Base-by-base conservation (phyloP, 352 stramenopile species). In the Phytophthora fragariae region DNA sequence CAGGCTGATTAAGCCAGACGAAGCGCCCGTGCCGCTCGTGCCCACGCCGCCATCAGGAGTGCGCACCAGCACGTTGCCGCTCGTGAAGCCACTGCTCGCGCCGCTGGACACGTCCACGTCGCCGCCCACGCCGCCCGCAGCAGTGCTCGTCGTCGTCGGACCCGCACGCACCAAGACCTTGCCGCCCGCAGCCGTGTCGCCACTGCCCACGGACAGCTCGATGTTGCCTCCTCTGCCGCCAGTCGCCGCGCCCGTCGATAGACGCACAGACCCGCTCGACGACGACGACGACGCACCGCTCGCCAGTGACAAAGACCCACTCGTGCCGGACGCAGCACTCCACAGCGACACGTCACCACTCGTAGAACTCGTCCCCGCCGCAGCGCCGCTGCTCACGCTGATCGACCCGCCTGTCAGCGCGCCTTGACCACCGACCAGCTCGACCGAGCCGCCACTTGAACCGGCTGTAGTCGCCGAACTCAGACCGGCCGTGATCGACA, bases 401-500 rank as follows among this genome's bases (percentile, higher is more conserved):
- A 53, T 27, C 8, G 46, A 53, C 15, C 46, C 46, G 46, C 46
- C 46, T 8, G 46, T 53, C 15, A 53, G 46, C 15, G 14, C 5
- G 15, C 46, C 46, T 27, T 53, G 14, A 2, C 68, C 68, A 57
- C 68, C 49, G 27, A 35, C 21, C 24, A 65, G 27, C 15, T 64
- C 19, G 37, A 64, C 44, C 17, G 44, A 53, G 19, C 70, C 65
- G 37, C 60, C 60, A 15, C 58, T 31, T 49, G 29, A 62, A n/a
- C 58, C 33, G 5, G 46, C 1, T 15, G 27, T 31, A n/a, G 35
- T 53, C 58, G 31, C 53, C 14, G 15, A 72, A 9, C 17, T 63
- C n/a, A 15, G 57, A 60, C 65, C 65, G 27, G 65, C 49, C 53
- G 49, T 54, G 39, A 72, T 21, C 12, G 57, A 72, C 33, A 72